Evolutionary conservation across 2,329 filamentous ascomycete genomes (phyloP).

Genomic region (Zalaria obscura): DNA sequence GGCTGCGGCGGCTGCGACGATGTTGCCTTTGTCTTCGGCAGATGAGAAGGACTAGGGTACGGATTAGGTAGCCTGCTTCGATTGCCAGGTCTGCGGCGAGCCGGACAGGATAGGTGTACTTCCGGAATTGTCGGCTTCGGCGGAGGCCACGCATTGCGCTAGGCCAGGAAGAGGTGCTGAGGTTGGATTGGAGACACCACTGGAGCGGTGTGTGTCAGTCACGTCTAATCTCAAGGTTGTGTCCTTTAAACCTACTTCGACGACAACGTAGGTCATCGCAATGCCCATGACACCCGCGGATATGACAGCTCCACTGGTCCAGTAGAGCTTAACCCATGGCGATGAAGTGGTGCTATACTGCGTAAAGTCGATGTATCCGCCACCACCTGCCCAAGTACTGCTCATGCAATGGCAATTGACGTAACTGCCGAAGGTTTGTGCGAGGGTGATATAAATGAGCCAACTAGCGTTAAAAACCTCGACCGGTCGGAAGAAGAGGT

Average conservation of each 20-base stretch:
- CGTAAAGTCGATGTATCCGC: slow-evolving; percentile 29
- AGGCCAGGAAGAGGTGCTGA: slow-evolving; percentile 14
- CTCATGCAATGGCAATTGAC: slow-evolving; percentile 28
- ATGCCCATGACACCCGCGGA: slow-evolving; percentile 16
- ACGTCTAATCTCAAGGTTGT: not conserved
- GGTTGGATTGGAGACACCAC: slow-evolving; percentile 24
- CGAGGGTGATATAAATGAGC: slow-evolving; percentile 23
- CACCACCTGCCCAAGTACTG: slow-evolving; percentile 20
- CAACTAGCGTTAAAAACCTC: slow-evolving; percentile 24
- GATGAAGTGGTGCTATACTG: slow-evolving; percentile 17
- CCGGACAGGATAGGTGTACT: not conserved
- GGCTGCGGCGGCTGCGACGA: not conserved
- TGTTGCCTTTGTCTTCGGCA: not conserved
- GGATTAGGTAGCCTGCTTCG: not conserved
- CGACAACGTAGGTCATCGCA: slow-evolving; percentile 22
- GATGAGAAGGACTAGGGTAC: not conserved
- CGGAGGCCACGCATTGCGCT: slow-evolving; percentile 7
- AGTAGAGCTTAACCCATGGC: slow-evolving; percentile 15
- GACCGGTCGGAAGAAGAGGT: slow-evolving; percentile 16
- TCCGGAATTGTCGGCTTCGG: slow-evolving; percentile 6
- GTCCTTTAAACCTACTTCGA: slow-evolving; percentile 11
- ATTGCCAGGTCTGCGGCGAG: not conserved
- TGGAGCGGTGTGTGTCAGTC: slow-evolving; percentile 5
- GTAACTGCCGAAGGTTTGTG: slow-evolving; percentile 27
- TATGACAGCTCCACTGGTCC: slow-evolving; percentile 18